phyloP scores from a whole-genome alignment of 345 rosid genomes.

The Aegle marmelos region DNA sequence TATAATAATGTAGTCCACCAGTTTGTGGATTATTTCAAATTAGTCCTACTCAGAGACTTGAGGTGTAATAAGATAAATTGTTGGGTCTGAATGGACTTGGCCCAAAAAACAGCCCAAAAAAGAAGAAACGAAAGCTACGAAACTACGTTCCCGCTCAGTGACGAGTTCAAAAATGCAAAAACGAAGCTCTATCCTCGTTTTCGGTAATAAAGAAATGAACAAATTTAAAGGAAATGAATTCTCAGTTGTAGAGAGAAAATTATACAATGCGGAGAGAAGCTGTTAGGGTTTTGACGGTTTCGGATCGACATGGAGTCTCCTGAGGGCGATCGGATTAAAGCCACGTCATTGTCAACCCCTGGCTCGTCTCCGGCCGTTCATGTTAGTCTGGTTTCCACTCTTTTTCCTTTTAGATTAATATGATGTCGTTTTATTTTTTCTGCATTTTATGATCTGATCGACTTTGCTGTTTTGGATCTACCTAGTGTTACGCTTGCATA shows the following conservation, averaged over 20 bases:
- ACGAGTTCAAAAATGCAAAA: not conserved
- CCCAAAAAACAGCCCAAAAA: not conserved
- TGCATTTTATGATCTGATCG: not conserved
- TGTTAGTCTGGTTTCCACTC: not conserved
- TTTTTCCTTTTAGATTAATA: not conserved
- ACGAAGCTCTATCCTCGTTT: not conserved
- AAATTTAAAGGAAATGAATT: not conserved
- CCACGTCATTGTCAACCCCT: not conserved
- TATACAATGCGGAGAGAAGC: not conserved
- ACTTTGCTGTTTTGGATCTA: not conserved
- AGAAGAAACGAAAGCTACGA: not conserved
- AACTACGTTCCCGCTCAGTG: slow-evolving; percentile 1
- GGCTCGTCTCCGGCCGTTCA: slow-evolving; percentile 8
- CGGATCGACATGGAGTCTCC: slow-evolving; percentile 20
- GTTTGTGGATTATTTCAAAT: too few species aligned
- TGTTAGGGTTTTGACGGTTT: not conserved
- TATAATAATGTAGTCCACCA: too few species aligned
- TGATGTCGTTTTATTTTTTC: not conserved
- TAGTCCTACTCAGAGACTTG: not conserved
- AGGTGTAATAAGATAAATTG: not conserved
- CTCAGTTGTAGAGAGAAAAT: not conserved
- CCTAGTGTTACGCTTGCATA: not conserved
- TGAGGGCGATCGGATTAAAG: slow-evolving; percentile 3
- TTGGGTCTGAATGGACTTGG: not conserved
- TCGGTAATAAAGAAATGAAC: not conserved